Evolutionary conservation across 2,329 filamentous ascomycete species (phyloP).

Genomic region (Aspergillus udagawae): DNA sequence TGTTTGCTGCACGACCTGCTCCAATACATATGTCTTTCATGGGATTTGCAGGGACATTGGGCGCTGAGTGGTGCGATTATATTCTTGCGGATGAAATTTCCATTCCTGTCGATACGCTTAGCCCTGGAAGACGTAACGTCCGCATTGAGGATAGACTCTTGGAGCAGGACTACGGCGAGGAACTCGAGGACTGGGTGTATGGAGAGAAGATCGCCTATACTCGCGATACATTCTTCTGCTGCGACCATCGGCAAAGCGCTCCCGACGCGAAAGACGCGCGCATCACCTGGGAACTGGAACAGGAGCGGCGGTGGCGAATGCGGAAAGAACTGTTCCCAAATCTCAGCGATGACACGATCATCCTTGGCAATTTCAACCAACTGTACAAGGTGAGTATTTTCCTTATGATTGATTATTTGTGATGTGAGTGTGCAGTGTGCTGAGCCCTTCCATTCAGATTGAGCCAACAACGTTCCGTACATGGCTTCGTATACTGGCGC

Average conservation of each 20-base stretch:
- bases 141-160: conserved; percentile 64
- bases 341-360: conserved; percentile 76
- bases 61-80: conserved; percentile 98
- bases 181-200: conserved; percentile 82
- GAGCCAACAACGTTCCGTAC: conserved; percentile 94
- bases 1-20: conserved; percentile 90
- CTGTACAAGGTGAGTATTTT: conserved; percentile 77
- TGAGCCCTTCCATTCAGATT: conserved; percentile 56
- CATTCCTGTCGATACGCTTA: conserved; percentile 74
- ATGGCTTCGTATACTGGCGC: conserved; percentile 86
- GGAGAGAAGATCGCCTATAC: conserved; percentile 96
- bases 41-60: conserved; percentile 94
- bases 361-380: conserved; percentile 97
- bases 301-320: conserved; percentile 81
- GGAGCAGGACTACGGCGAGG: conserved; percentile 63
- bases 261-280: conserved; percentile 63
- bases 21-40: conserved; percentile 99
- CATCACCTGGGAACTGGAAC: conserved; percentile 79
- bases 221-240: conserved; percentile 95
- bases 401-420: background rate
- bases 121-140: conserved; percentile 72
- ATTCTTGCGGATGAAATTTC: conserved; percentile 86
- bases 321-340: conserved; percentile 85
- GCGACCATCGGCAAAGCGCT: conserved; percentile 89
- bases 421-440: background rate